A percentile compares a stretch with the other conserved stretches of the same genome.
These are phyloP conservation scores for Boletus vinaceobasis DNA, from an alignment of 768 basidiomycete genomes.

Conservation along the genomic window DNA sequence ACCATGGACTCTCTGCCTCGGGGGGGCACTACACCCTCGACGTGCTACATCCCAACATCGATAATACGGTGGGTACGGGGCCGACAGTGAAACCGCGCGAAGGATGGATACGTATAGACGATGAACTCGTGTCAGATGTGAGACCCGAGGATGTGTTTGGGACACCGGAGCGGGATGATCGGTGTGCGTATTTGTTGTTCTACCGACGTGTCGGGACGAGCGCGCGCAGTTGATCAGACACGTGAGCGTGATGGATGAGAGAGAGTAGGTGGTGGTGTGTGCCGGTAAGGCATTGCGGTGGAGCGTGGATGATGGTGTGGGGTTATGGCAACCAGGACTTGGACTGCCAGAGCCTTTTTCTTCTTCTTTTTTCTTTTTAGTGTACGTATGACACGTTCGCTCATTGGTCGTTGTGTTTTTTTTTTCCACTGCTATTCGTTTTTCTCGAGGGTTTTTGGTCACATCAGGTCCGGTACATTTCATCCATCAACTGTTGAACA, in stretches of 20 bases:
- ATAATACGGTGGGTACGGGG: slow-evolving; percentile 30
- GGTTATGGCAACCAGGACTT: neutral
- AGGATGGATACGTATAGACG: slow-evolving; percentile 92
- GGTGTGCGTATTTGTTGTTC: slow-evolving; percentile 86
- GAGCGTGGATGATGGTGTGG: neutral
- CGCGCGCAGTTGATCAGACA: slow-evolving; percentile 12
- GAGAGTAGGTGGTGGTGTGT: neutral
- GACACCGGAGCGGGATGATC: slow-evolving; percentile 47
- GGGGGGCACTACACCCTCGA: slow-evolving; percentile 96
- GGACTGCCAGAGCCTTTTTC: neutral
- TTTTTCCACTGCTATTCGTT: neutral
- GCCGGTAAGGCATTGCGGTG: neutral
- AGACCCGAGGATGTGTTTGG: slow-evolving; percentile 68
- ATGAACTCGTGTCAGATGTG: slow-evolving; percentile 81
- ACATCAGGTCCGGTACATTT: neutral
- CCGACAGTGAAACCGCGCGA: slow-evolving; percentile 40
- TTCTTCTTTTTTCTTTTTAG: neutral
- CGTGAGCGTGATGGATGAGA: neutral
- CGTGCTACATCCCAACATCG: slow-evolving; percentile 72
- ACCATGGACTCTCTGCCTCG: slow-evolving; percentile 86
- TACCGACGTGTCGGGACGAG: slow-evolving; percentile 56
- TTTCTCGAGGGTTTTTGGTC: neutral
- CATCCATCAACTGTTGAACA: too few species aligned
- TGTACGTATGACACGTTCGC: neutral
- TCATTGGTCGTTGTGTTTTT: neutral